Evolutionary conservation across 306 rosid species (phyloP), one percentile per base, ranked within the genome.

Genomic region (Malus asiatica): DNA sequence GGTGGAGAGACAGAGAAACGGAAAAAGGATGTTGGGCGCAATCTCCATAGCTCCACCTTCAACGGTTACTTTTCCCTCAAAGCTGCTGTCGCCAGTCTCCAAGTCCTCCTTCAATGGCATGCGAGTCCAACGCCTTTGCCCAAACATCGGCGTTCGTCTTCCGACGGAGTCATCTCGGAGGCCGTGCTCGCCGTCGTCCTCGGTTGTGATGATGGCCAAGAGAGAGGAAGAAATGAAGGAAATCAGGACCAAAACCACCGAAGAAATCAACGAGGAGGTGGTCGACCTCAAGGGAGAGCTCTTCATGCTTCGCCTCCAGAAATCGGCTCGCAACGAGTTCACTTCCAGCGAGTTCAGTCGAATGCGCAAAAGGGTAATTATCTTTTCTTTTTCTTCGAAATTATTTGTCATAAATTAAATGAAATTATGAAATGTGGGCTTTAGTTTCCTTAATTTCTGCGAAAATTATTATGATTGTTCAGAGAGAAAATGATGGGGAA

Each of bases 271-370:
- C 72, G 93, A 95, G 59, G 96, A 92, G 80, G 93, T 95, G 23
- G 62, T 89, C 22, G 93, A 88, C n/a, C 99, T 95, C 57, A 83
- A 95, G 83, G 99, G 99, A 0, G 99, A 92, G 81, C 96, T 95
- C 59, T 70, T 89, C 25, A 89, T 95, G 99, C 99, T 92, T 78
- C 88, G 91, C 13, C 93, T 95, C 64, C 90, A 92, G 81, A 84
- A 88, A 86, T 92, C 99, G 0, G 91, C 87, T 32, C 88, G 97
- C 13, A 89, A 89, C 57, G 97, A 95, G 75, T 90, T 92, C 81
- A 92, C 87, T 76, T 69, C 97, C 82, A 95, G 97, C 69, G 97
- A 95, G 25, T 95, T 95, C 83, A 66, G 86, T 52, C 86, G 86
- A 66, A 90, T 92, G 99, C 97, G 96, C 80, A 95, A 89, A 83